phyloP scores from a whole-genome alignment of 1,139 yeast genomes.

The Suzukiozyma palmioleophila region DNA sequence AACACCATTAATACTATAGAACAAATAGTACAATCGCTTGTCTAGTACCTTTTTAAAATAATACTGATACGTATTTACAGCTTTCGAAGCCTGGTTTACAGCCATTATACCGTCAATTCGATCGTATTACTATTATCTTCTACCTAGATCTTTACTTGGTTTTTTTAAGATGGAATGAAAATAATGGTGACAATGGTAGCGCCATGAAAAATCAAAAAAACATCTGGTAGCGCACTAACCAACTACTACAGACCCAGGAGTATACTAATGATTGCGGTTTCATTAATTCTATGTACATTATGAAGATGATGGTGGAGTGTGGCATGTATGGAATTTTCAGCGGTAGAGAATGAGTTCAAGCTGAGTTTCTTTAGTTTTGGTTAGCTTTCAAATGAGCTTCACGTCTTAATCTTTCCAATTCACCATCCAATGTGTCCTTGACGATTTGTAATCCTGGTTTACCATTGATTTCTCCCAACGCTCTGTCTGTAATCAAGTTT shows the following conservation, averaged over 20 bases:
- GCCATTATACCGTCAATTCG: slow-evolving; percentile 7
- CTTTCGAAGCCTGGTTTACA: slow-evolving; percentile 5
- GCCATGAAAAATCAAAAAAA: background rate
- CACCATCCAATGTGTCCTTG: slow-evolving; percentile 36
- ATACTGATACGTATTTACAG: slow-evolving; percentile 20
- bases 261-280: background rate
- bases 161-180: no score
- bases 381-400: slow-evolving; percentile 31
- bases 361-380: slow-evolving; percentile 7
- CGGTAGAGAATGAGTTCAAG: background rate
- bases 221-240: background rate
- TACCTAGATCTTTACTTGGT: no score
- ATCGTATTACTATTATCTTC: background rate
- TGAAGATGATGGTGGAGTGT: background rate
- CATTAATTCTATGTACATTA: slow-evolving; percentile 2
- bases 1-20: slow-evolving; percentile 24
- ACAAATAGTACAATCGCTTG: slow-evolving; percentile 34
- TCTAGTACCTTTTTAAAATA: slow-evolving; percentile 29
- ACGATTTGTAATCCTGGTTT: slow-evolving; percentile 48
- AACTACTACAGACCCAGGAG: no score
- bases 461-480: slow-evolving; percentile 34
- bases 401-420: slow-evolving; percentile 31
- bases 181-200: background rate
- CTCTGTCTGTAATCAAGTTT: slow-evolving; percentile 31
- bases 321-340: slow-evolving; percentile 1